A percentile compares a stretch with the other conserved stretches of the same genome.
These are phyloP conservation scores for Tephrocybe sp. DNA, from an alignment of 768 basidiomycete species.

Conservation along the genomic window DNA sequence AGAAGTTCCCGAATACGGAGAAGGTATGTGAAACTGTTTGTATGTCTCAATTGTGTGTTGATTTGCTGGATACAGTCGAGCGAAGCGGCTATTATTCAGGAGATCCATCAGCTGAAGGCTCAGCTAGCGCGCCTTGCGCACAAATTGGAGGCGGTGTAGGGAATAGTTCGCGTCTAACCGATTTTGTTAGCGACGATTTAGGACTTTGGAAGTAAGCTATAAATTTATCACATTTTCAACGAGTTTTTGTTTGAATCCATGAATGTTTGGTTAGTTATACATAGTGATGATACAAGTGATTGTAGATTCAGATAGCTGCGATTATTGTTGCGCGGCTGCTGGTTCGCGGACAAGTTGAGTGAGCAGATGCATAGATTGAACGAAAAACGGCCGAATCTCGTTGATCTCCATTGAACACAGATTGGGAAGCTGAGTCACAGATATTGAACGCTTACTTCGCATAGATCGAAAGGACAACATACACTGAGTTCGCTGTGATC, in stretches of 20 bases:
- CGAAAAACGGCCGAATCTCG: slow-evolving; percentile 89
- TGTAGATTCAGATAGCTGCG: not conserved
- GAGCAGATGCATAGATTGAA: slow-evolving; percentile 76
- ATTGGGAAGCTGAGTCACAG: slow-evolving; percentile 65
- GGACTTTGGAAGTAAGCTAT: no score
- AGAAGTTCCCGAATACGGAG: slow-evolving; percentile 70
- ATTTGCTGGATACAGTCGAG: slow-evolving; percentile 52
- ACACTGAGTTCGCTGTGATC: slow-evolving; percentile 84
- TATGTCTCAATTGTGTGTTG: slow-evolving; percentile 6
- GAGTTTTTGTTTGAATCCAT: no score
- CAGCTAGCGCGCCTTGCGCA: slow-evolving; percentile 38
- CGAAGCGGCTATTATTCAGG: slow-evolving; percentile 65
- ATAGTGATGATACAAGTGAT: not conserved
- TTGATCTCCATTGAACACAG: slow-evolving; percentile 92
- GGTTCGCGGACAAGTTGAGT: slow-evolving; percentile 50
- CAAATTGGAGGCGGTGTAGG: slow-evolving; percentile 30
- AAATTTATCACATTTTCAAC: no score
- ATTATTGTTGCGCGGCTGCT: slow-evolving; percentile 14
- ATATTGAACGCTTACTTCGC: not conserved
- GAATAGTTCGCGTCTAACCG: not conserved
- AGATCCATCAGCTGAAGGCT: slow-evolving; percentile 57
- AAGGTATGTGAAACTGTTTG: slow-evolving; percentile 47
- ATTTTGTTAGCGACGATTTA: not conserved
- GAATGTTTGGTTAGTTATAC: not conserved
- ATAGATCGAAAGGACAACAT: slow-evolving; percentile 24